Base-by-base conservation (phyloP, 148 eudicot species). In the Fagopyrum tataricum region DNA sequence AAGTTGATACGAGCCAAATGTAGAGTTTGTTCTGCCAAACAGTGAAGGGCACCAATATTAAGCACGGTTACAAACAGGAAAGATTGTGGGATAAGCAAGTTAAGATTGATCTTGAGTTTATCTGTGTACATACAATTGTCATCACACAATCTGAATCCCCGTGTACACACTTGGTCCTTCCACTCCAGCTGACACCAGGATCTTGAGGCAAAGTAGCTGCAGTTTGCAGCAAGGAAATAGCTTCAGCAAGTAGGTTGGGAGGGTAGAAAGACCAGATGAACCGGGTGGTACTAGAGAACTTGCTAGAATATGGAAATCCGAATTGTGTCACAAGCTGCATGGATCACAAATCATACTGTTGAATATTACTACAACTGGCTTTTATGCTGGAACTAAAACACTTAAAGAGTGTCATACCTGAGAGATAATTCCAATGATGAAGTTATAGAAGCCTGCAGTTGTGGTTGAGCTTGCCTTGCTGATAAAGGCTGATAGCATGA, bases 211-310 rank as follows among this genome's bases (percentile, higher is more conserved):
- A 75, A 26, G 75, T 56, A 56, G 95, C 91, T 74, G 98, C 97
- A 82, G 23, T 79, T 56, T 91, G 82, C 76, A 94, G 95, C 85
- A 94, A 87, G 49, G 73, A 52, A 79, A 92, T 83, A 74, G 90
- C 90, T 79, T 80, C 67, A 61, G 92, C 87, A 37, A 92, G 83
- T 85, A 87, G 84, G 83, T 92, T 92, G 49, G 97, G 97, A 61
- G 97, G 98, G 76, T 86, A 93, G 4, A 93, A 72, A 48, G 97
- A 89, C 98, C 98, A 93, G 74, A 93, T 21, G 73, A 83, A 77
- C 59, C 80, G 78, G 76, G 77, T 83, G 11, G 70, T 66, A 37
- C 52, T 64, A 13, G 92, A 78, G 74, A 78, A 80, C 18, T 14
- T 70, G 0, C 74, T 72, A 73, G 76, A 70, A 61, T 83, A 83